phyloP scores from a whole-genome alignment of 495 filamentous ascomycete species.

The Aspergillus hancockii region DNA sequence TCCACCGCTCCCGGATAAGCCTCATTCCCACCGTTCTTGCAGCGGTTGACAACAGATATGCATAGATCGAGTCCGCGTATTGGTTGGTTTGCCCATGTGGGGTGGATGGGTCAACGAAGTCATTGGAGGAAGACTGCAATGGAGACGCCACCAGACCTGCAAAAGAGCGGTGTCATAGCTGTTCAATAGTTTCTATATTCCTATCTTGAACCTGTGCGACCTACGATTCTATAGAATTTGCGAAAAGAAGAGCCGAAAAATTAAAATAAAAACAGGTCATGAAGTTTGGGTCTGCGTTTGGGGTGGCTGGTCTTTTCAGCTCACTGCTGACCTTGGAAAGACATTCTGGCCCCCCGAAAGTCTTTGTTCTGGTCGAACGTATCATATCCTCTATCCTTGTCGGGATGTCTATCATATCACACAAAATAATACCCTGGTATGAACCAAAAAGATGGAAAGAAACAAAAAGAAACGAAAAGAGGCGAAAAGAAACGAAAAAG shows the following conservation, averaged over 20 bases:
- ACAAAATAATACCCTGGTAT: not conserved
- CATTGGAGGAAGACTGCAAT: not conserved
- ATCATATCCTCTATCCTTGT: too few relatives aligned
- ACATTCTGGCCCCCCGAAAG: too few relatives aligned
- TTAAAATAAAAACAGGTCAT: too few relatives aligned
- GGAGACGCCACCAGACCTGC: not conserved
- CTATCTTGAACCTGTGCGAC: too few relatives aligned
- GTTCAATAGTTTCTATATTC: not conserved
- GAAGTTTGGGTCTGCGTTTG: too few relatives aligned
- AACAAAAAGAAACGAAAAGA: not conserved
- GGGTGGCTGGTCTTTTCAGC: too few relatives aligned
- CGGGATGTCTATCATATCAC: too few relatives aligned
- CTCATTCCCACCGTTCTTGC: slow-evolving; percentile 4
- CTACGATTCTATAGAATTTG: too few relatives aligned
- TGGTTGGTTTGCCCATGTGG: not conserved
- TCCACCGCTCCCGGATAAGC: slow-evolving; percentile 2
- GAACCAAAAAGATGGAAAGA: not conserved
- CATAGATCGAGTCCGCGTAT: not conserved
- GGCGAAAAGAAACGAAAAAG: not conserved
- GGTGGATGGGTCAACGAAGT: not conserved
- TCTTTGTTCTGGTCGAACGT: too few relatives aligned
- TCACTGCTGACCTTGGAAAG: too few relatives aligned
- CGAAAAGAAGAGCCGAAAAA: too few relatives aligned
- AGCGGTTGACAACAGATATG: not conserved
- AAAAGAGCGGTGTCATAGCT: not conserved